Percentiles rank a stretch among this genome's conserved stretches.
Evolutionary conservation across 31 red algal species (phyloP).

Genomic region (Pterothamnion heteromorphum): DNA sequence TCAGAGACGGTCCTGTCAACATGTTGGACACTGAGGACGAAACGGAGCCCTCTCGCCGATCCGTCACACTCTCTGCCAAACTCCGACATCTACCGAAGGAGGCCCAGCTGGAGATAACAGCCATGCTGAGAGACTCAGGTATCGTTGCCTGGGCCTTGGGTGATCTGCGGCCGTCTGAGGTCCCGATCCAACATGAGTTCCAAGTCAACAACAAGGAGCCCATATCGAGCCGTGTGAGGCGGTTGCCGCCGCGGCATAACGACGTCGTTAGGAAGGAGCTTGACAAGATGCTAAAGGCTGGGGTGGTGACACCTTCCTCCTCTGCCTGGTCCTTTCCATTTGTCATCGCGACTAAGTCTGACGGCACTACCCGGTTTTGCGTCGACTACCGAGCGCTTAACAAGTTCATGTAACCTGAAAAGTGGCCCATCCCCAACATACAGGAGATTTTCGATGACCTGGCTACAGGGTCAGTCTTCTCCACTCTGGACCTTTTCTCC

Average conservation of each 20-base stretch:
- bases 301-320: not conserved
- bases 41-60: too few species aligned
- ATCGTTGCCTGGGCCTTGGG: too few species aligned
- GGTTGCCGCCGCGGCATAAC: not conserved
- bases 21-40: too few species aligned
- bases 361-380: not conserved
- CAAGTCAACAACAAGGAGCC: not conserved
- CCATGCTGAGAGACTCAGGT: too few species aligned
- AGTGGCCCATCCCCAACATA: not conserved
- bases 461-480: not conserved
- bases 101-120: too few species aligned
- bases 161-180: not conserved
- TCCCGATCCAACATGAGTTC: not conserved
- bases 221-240: not conserved
- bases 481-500: slow-evolving; percentile 41
- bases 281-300: not conserved
- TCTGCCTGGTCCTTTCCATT: not conserved
- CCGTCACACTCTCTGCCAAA: too few species aligned
- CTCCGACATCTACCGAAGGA: too few species aligned
- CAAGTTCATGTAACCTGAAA: not conserved
- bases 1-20: too few species aligned
- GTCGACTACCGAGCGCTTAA: not conserved
- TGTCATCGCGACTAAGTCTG: not conserved
- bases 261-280: not conserved
- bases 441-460: slow-evolving; percentile 38